These are phyloP conservation scores for Penicillium sp. DNA, from an alignment of 2,329 filamentous ascomycete species.

Conservation along the genomic window DNA sequence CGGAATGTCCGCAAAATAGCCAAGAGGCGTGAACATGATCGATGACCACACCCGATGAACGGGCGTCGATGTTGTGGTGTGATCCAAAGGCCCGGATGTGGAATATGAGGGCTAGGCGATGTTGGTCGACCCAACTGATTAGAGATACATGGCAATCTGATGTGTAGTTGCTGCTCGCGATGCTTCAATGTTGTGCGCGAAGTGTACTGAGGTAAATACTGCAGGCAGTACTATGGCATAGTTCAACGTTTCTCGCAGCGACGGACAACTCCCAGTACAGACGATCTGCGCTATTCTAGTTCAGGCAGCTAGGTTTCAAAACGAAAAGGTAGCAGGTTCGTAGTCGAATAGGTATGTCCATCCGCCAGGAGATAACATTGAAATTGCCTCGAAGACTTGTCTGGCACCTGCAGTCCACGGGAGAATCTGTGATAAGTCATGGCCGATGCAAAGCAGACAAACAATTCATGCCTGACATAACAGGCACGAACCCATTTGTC, in stretches of 20 bases:
- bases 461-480: background rate
- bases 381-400: background rate
- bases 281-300: background rate
- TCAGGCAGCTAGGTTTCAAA: background rate
- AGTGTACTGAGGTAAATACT: background rate
- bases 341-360: background rate
- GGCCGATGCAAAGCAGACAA: conserved; percentile 9
- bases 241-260: background rate
- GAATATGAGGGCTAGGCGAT: background rate
- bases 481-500: background rate
- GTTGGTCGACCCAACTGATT: background rate
- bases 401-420: too few relatives aligned
- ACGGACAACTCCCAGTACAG: background rate
- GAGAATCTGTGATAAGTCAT: background rate
- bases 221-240: background rate
- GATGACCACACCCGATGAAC: background rate
- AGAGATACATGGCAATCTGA: background rate
- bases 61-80: background rate
- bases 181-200: background rate
- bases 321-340: background rate
- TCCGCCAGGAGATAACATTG: background rate
- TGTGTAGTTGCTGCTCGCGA: background rate
- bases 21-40: conserved; percentile 54
- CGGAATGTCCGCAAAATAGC: conserved; percentile 51
- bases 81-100: background rate